phyloP scores from a whole-genome alignment of 2,329 filamentous ascomycete species.

The Curvularia verruculosa region DNA sequence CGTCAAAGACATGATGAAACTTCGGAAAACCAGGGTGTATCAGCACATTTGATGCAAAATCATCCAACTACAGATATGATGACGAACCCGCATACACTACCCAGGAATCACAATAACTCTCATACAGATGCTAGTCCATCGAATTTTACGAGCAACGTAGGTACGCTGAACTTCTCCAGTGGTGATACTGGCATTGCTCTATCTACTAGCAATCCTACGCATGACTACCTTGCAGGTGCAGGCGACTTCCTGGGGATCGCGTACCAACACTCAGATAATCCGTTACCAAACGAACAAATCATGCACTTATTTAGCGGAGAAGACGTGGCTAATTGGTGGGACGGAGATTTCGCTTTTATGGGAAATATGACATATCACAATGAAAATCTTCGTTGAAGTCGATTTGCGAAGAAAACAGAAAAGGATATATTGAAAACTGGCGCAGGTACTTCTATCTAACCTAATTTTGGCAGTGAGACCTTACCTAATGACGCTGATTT shows the following conservation, averaged over 20 bases:
- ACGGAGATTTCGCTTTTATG: constrained; percentile 11
- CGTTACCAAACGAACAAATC: constrained; percentile 30
- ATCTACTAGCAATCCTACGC: constrained; percentile 9
- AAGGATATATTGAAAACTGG: background rate
- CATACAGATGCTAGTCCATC: background rate
- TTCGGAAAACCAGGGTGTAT: background rate
- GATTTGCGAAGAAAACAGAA: background rate
- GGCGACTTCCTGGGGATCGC: constrained; percentile 33
- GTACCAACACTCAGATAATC: constrained; percentile 33
- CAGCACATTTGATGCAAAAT: background rate
- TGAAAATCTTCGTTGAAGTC: background rate
- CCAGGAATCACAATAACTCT: background rate
- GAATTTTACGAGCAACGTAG: background rate
- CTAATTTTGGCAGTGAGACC: constrained; percentile 29
- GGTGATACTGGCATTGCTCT: constrained; percentile 1
- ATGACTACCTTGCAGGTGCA: constrained; percentile 17
- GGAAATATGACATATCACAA: constrained; percentile 9
- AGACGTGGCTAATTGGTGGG: constrained; percentile 27
- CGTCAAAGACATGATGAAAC: background rate
- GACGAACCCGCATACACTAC: background rate
- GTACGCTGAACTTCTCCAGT: background rate
- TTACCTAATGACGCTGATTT: constrained; percentile 44
- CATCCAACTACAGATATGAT: background rate
- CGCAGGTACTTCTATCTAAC: constrained; percentile 5
- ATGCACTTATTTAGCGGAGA: constrained; percentile 32